These are phyloP conservation scores for Solanum chiquidenum DNA, from an alignment of 257 asterid genomes.

Conservation along the genomic window DNA sequence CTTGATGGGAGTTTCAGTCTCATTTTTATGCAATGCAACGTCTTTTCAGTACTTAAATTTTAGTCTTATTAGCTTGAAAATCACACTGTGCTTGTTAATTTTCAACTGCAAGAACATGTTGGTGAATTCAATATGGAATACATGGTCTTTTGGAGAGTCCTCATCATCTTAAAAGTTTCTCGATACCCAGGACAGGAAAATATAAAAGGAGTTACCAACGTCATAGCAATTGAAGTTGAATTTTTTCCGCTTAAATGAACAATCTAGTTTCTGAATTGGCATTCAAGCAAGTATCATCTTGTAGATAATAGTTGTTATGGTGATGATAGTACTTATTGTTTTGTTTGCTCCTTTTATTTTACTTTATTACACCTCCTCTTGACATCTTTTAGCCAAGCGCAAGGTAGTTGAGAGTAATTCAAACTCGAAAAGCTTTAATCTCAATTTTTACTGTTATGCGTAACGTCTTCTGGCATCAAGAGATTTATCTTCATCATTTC, in stretches of 20 bases:
- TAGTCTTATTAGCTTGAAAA: not conserved
- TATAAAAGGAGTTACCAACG: not conserved
- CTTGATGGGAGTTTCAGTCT: not conserved
- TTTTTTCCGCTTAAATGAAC: not conserved
- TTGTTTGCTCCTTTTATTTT: not conserved
- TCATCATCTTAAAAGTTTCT: not conserved
- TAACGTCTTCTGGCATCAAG: not conserved
- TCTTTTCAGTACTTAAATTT: not conserved
- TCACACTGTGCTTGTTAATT: not conserved
- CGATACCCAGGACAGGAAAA: not conserved
- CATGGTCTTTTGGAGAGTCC: not conserved
- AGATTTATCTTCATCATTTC: not conserved
- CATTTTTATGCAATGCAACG: not conserved
- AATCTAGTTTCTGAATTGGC: not conserved
- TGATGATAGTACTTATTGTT: not conserved
- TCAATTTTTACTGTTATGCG: not conserved
- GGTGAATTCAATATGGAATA: not conserved
- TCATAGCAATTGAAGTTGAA: not conserved
- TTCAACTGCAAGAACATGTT: not conserved
- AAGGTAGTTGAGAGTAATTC: not conserved
- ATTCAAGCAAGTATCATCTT: not conserved
- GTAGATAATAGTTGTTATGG: not conserved
- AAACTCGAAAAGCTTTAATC: not conserved
- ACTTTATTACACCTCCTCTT: not conserved
- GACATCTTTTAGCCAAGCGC: not conserved